Conservation (phyloP, 352 stramenopile genomes). For the Lagenidium giganteum region DNA sequence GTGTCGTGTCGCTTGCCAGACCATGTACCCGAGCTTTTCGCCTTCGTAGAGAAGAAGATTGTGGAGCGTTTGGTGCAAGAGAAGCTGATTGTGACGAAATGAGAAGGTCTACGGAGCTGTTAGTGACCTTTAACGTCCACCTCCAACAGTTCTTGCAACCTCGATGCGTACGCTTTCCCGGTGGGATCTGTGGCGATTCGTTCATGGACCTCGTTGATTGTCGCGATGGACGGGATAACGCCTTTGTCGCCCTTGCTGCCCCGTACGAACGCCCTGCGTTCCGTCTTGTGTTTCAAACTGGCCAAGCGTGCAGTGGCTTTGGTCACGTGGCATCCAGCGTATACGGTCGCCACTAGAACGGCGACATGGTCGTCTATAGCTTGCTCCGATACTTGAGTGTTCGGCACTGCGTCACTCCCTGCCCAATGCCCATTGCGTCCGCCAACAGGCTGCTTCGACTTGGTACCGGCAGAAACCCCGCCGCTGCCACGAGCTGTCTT, state of each 20-base stretch:
- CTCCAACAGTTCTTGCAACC: no score
- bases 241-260: no score
- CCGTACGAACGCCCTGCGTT: constrained; percentile 13
- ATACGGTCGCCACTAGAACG: constrained; percentile 1
- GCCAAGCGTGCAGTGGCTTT: constrained; percentile 7
- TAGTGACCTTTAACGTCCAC: no score
- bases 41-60: constrained; percentile 66
- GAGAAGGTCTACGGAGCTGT: no score
- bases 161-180: no score
- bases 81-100: constrained; percentile 24
- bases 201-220: no score
- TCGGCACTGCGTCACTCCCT: not conserved
- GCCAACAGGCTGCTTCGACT: no score
- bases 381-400: not conserved
- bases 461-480: not conserved
- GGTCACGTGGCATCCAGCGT: constrained; percentile 11
- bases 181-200: no score
- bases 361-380: not conserved
- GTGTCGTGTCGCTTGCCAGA: constrained; percentile 78
- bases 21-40: constrained; percentile 61
- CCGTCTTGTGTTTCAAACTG: constrained; percentile 12
- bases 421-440: no score
- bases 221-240: no score
- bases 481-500: not conserved
- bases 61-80: constrained; percentile 44